Conservation (phyloP, 352 stramenopile species). For the Globisporangium abappressorium region DNA sequence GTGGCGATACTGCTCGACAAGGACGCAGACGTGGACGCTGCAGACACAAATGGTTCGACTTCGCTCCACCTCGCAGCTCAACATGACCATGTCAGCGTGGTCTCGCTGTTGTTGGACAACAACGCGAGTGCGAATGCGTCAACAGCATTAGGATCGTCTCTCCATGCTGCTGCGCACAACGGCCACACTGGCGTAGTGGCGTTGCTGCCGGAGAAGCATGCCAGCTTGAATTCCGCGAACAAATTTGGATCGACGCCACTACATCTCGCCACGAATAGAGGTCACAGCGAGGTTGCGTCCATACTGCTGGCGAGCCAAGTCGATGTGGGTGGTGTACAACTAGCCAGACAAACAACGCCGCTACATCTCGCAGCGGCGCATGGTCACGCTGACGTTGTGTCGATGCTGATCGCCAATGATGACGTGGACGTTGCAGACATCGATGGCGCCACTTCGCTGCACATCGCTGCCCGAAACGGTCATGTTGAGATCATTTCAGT, state of each 20-base stretch:
- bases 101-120: background rate
- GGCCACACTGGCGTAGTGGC: too few species aligned
- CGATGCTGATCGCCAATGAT: background rate
- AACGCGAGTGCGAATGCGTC: background rate
- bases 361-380: background rate
- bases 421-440: background rate
- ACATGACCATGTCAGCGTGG: background rate
- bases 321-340: background rate
- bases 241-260: background rate
- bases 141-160: too few species aligned
- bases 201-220: too few species aligned
- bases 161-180: too few species aligned
- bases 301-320: background rate
- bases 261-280: background rate
- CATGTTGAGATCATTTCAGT: background rate
- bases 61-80: background rate
- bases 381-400: background rate
- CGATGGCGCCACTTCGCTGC: background rate
- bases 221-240: background rate
- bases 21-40: background rate
- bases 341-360: background rate
- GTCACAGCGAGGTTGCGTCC: background rate
- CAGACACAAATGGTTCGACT: background rate
- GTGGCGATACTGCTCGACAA: too few species aligned
- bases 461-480: background rate